Conservation (phyloP, 768 basidiomycete genomes). For the Boletus pseudopeckii region DNA sequence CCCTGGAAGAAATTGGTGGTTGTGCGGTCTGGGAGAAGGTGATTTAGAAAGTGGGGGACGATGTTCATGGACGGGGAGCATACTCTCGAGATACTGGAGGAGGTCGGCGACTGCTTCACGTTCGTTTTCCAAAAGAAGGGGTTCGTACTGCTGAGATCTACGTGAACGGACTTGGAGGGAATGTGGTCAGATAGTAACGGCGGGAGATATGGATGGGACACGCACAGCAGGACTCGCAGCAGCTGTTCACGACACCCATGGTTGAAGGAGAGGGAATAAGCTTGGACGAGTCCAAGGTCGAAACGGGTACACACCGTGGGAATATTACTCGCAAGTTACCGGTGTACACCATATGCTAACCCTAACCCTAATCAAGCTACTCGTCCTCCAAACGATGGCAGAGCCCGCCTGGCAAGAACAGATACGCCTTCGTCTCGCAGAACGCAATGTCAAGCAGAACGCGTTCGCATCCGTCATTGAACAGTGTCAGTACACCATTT, state of each 20-base stretch:
- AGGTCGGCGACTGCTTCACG: slow-evolving; percentile 97
- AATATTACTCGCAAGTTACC: slow-evolving; percentile 23
- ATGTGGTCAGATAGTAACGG: slow-evolving; percentile 13
- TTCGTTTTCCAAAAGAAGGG: slow-evolving; percentile 86
- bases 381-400: slow-evolving; percentile 50
- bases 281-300: slow-evolving; percentile 7
- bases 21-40: slow-evolving; percentile 61
- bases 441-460: slow-evolving; percentile 79
- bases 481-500: slow-evolving; percentile 63
- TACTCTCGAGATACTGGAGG: slow-evolving; percentile 96
- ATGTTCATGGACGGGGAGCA: slow-evolving; percentile 26
- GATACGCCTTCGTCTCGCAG: slow-evolving; percentile 71
- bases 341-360: slow-evolving; percentile 11
- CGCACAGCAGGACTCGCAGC: slow-evolving; percentile 83
- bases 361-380: slow-evolving; percentile 22
- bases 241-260: slow-evolving; percentile 78
- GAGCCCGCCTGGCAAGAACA: slow-evolving; percentile 85
- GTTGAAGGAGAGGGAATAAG: slow-evolving; percentile 1
- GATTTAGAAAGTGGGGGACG: neutral
- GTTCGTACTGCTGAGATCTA: slow-evolving; percentile 84
- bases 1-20: slow-evolving; percentile 99
- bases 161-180: slow-evolving; percentile 64
- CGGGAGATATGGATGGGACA: slow-evolving; percentile 13
- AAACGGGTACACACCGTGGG: slow-evolving; percentile 24
- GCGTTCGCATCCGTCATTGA: slow-evolving; percentile 84